Conservation (phyloP, 257 asterid species). For the Solanum bulbocastanum region DNA sequence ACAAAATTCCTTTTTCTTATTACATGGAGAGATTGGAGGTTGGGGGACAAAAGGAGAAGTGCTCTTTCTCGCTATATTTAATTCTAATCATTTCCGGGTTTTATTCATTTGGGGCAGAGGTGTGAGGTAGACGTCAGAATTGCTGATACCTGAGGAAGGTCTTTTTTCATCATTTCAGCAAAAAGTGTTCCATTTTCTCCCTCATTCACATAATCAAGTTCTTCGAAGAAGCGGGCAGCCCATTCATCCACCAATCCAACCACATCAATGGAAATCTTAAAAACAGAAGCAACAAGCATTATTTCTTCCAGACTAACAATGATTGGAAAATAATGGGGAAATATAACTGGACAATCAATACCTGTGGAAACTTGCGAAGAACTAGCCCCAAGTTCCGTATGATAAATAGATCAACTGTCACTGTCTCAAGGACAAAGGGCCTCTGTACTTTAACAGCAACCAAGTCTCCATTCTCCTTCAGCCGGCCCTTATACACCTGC, state of each 20-base stretch:
- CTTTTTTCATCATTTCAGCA: conserved; percentile 96
- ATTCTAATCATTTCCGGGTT: background rate
- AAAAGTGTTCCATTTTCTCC: conserved; percentile 91
- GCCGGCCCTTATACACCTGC: conserved; percentile 95
- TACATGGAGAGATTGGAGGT: background rate
- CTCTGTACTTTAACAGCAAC: conserved; percentile 99
- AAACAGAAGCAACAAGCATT: conserved; percentile 2
- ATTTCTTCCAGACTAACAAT: background rate
- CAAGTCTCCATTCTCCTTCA: conserved; percentile 88
- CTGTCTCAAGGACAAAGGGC: conserved; percentile 99
- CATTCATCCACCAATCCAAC: conserved; percentile 99
- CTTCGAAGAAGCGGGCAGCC: conserved; percentile 99
- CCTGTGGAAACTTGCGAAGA: conserved; percentile 97
- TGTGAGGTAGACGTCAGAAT: background rate
- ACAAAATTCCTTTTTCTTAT: background rate
- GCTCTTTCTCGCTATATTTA: background rate
- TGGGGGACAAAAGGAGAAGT: background rate
- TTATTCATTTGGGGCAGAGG: background rate
- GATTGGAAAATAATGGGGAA: background rate
- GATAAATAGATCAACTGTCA: conserved; percentile 77
- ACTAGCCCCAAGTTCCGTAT: conserved; percentile 81
- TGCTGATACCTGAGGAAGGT: conserved; percentile 82
- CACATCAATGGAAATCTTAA: conserved; percentile 71
- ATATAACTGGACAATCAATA: conserved; percentile 11
- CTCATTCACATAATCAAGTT: conserved; percentile 93